Conservation (phyloP, 768 basidiomycete species). For the Tulasnella sp. region DNA sequence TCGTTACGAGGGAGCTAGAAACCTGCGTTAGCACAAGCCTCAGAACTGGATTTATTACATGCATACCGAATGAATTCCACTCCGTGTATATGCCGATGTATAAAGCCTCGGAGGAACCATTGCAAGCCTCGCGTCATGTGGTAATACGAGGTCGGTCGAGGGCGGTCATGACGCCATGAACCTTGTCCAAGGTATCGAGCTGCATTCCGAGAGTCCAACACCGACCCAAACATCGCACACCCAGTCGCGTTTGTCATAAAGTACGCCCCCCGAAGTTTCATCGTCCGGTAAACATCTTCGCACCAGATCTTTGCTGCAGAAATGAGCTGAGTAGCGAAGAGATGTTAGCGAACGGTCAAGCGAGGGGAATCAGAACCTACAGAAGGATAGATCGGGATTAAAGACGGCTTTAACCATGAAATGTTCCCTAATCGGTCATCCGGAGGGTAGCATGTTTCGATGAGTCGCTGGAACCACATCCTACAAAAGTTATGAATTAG, state of each 20-base stretch:
- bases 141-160: background rate
- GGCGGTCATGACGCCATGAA: background rate
- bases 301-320: background rate
- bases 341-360: background rate
- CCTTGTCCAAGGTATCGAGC: background rate
- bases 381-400: background rate
- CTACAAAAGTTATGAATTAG: background rate
- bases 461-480: background rate
- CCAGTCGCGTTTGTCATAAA: background rate
- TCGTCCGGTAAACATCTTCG: background rate
- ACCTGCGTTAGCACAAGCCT: background rate
- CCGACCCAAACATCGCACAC: background rate
- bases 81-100: background rate
- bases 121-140: background rate
- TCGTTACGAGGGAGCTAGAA: background rate
- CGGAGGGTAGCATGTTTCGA: background rate
- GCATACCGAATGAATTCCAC: background rate
- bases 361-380: background rate
- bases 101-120: background rate
- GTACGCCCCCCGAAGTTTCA: background rate
- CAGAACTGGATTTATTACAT: background rate
- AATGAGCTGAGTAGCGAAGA: background rate
- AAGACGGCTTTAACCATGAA: background rate
- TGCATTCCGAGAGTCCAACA: background rate
- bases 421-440: background rate